Evolutionary conservation across 2,329 filamentous ascomycete genomes (phyloP).

Genomic region (Nemania sp.): DNA sequence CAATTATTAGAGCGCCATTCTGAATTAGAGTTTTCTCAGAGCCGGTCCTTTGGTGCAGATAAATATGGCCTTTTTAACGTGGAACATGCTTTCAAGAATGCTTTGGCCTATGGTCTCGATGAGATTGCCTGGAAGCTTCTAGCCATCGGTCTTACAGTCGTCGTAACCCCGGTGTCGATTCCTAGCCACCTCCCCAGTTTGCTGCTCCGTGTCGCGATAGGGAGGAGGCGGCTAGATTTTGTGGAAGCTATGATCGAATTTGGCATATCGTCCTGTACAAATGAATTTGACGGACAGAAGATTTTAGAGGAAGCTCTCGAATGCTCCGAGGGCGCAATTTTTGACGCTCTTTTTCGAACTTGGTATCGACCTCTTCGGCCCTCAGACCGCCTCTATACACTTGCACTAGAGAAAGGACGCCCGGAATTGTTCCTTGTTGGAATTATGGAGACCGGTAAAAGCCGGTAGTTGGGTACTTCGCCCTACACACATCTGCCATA

Average conservation of each 20-base stretch:
- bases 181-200: too few species aligned
- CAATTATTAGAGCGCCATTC: neutral
- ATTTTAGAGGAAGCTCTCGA: neutral
- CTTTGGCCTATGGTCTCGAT: conserved; percentile 10
- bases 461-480: too few species aligned
- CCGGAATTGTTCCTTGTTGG: neutral
- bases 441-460: too few species aligned
- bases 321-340: neutral
- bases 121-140: conserved; percentile 19
- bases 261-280: too few species aligned
- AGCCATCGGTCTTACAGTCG: neutral
- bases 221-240: neutral
- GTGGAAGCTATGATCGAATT: neutral
- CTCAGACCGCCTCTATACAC: neutral
- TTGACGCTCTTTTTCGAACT: neutral
- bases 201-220: neutral
- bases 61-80: neutral
- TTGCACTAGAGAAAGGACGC: neutral
- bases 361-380: neutral
- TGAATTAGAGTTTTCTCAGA: neutral
- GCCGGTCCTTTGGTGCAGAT: neutral
- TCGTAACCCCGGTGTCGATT: too few species aligned
- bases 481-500: too few species aligned
- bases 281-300: too few species aligned
- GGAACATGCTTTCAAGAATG: neutral